Evolutionary conservation across 2,329 filamentous ascomycete genomes (phyloP).

Genomic region (Alternaria sp.): DNA sequence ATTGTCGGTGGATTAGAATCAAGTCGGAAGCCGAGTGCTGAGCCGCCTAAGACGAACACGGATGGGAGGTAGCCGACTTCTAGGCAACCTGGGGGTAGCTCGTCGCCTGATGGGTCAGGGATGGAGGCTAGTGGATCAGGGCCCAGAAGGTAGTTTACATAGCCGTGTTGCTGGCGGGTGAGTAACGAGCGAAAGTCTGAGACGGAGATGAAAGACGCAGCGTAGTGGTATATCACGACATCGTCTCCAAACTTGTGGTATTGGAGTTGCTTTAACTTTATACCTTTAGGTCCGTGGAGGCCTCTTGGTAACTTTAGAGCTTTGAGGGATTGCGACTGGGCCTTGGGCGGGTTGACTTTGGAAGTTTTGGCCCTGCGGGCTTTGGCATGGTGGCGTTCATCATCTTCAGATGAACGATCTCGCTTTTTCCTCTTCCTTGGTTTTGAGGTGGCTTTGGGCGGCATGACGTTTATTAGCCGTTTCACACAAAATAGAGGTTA

Average conservation of each 20-base stretch:
- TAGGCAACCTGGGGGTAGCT: slow-evolving; percentile 20
- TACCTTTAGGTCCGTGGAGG: not conserved
- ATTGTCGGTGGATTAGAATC: not conserved
- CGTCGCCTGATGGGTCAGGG: slow-evolving; percentile 22
- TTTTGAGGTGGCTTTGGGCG: not conserved
- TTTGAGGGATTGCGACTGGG: not conserved
- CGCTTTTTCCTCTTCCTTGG: not conserved
- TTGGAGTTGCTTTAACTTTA: slow-evolving; percentile 13
- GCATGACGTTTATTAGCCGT: not conserved
- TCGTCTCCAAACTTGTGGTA: slow-evolving; percentile 26
- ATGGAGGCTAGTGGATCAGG: slow-evolving; percentile 17
- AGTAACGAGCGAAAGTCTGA: slow-evolving; percentile 6
- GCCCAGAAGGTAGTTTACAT: slow-evolving; percentile 17
- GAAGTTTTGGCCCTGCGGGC: not conserved
- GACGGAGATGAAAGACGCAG: slow-evolving; percentile 14
- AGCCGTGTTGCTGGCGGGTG: slow-evolving; percentile 13
- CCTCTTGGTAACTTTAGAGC: not conserved
- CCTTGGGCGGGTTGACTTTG: not conserved
- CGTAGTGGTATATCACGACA: slow-evolving; percentile 34
- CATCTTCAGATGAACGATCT: not conserved
- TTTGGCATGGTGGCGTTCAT: not conserved
- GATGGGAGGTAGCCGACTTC: slow-evolving; percentile 31
- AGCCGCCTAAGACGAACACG: slow-evolving; percentile 26
- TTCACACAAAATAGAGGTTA: not conserved
- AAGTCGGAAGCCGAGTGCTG: slow-evolving; percentile 32